Base-by-base conservation (phyloP, 2,329 filamentous ascomycete genomes). In the Ascocoryne sarcoides region DNA sequence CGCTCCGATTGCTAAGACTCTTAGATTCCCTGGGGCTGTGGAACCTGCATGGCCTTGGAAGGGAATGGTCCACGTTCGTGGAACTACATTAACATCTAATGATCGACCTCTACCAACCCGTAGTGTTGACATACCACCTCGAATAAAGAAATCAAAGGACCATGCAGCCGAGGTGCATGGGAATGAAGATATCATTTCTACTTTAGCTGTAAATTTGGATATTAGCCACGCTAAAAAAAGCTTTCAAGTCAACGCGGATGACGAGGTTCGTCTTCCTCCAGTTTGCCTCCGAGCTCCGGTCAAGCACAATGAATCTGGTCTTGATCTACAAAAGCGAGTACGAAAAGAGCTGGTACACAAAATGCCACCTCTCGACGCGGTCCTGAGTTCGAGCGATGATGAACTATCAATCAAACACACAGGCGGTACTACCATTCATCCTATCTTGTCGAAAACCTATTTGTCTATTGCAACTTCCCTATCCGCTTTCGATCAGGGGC, bases 401-500 rank as follows among this genome's bases (percentile, higher is more conserved):
- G 64, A 69, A 32, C 44, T 65, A 35, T 49, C 35, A 14, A 42
- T 39, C 42, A 48, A 57, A 4, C 19, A 45, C 31, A 26, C 7
- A 26, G 15, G 18, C 9, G 10, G 21, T n/a, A 14, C 32, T 18
- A 28, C 20, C 30, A 18, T 42, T 26, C 80, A 88, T 58, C 69
- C 79, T 9, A 74, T 76, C 14, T 60, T 92, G 34, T 52, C 60
- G 10, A 66, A 68, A 2, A 65, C 87, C 2, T 84, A 79, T 52
- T 59, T 67, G 2, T 68, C 70, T 0, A 69, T 95, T 21, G 63
- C 69, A 32, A 69, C 67, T 1, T 69, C 69, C 0, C 67, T 89
- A 10, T 89, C 84, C 4, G 79, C 89, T 0, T 95, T 89, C 54
- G 92, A 98, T 58, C 73, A 66, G 46, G 84, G 80, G 7, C 73